Percentiles rank a stretch among this genome's conserved stretches.
Evolutionary conservation across 1,284 basidiomycete species (phyloP).

Genomic region (Abortiporus biennis): DNA sequence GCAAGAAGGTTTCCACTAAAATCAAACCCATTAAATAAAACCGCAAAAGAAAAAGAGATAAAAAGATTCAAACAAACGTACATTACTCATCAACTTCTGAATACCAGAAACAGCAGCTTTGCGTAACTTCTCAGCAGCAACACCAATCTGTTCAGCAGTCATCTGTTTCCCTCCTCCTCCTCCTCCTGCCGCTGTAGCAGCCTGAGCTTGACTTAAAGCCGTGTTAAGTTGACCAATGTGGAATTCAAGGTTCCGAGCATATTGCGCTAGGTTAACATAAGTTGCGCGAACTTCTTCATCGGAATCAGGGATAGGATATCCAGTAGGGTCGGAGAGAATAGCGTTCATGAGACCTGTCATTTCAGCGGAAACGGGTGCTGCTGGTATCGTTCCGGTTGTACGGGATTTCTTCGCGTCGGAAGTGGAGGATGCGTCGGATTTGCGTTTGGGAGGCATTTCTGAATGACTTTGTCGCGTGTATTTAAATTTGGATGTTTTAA

Average conservation of each 20-base stretch:
- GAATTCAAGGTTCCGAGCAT: slow-evolving; percentile 38
- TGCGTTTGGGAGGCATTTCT: too few relatives aligned
- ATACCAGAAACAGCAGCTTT: slow-evolving; percentile 44
- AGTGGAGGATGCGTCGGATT: not conserved
- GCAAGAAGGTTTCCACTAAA: slow-evolving; percentile 48
- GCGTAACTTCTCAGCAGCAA: slow-evolving; percentile 39
- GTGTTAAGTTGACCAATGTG: too few relatives aligned
- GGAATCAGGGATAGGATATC: slow-evolving; percentile 30
- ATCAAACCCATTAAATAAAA: slow-evolving; percentile 4
- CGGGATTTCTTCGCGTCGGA: not conserved
- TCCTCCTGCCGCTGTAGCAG: slow-evolving; percentile 6
- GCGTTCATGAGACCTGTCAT: slow-evolving; percentile 27
- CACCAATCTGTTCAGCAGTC: slow-evolving; percentile 36
- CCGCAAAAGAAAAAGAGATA: too few relatives aligned
- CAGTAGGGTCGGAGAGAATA: slow-evolving; percentile 29
- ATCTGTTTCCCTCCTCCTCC: slow-evolving; percentile 15
- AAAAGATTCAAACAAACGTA: slow-evolving; percentile 18
- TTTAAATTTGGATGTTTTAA: not conserved
- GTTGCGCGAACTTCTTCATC: slow-evolving; percentile 25
- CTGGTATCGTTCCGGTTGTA: too few relatives aligned
- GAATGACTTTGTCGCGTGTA: not conserved
- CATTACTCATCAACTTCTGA: slow-evolving; percentile 47
- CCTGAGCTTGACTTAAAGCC: too few relatives aligned
- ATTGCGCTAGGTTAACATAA: slow-evolving; percentile 35
- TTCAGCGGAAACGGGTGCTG: not conserved